These are phyloP conservation scores for Berberis thunbergii DNA, from an alignment of 164 flowering plant species.

Conservation along the genomic window DNA sequence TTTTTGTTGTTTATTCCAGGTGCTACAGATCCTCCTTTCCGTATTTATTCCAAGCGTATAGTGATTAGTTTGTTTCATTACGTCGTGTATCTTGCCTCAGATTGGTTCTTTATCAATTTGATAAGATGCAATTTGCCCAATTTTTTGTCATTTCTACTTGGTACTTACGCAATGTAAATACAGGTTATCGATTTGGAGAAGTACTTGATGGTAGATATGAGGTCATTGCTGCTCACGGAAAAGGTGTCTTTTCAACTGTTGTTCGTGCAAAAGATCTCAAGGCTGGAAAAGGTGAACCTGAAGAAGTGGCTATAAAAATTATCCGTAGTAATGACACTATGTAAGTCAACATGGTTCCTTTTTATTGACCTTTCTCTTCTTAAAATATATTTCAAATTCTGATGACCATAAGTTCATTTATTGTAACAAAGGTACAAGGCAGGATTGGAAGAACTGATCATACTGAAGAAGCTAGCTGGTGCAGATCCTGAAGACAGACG, in stretches of 20 bases:
- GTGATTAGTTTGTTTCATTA: too few species aligned
- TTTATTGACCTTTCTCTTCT: not conserved
- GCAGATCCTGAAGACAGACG: slow-evolving; percentile 89
- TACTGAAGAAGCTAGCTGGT: slow-evolving; percentile 82
- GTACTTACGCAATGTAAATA: not conserved
- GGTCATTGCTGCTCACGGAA: slow-evolving; percentile 90
- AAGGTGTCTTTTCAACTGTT: slow-evolving; percentile 96
- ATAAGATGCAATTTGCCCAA: too few species aligned
- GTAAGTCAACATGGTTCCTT: slow-evolving; percentile 29
- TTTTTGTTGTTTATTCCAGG: not conserved
- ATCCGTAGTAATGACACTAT: slow-evolving; percentile 91
- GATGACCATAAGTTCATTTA: not conserved
- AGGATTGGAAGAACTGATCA: slow-evolving; percentile 71
- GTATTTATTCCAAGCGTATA: too few species aligned
- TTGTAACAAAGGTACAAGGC: slow-evolving; percentile 71
- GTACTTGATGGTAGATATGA: slow-evolving; percentile 91
- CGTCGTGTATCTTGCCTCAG: too few species aligned
- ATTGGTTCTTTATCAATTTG: too few species aligned
- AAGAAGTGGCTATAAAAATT: slow-evolving; percentile 93
- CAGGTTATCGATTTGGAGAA: slow-evolving; percentile 94
- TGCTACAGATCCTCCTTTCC: too few species aligned
- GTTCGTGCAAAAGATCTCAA: slow-evolving; percentile 96
- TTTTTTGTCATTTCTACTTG: not conserved
- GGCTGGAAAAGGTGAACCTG: slow-evolving; percentile 65
- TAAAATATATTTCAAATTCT: not conserved